Base-by-base conservation (phyloP, 495 filamentous ascomycete genomes). In the Aspergillus wentii region DNA sequence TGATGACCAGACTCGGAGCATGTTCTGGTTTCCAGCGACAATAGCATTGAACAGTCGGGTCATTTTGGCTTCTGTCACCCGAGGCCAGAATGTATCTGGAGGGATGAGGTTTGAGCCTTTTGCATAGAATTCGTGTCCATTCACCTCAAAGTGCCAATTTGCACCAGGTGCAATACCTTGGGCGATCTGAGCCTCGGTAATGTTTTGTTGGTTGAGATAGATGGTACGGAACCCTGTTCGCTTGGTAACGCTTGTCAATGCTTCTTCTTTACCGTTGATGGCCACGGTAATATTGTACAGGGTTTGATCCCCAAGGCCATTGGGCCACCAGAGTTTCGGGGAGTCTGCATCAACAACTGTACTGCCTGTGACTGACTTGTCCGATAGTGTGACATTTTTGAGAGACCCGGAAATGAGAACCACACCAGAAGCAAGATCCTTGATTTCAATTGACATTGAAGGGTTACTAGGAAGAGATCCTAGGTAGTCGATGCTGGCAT, bases 61-160 rank as follows among this genome's bases (percentile, higher is more conserved):
- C 51, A 83, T 75, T 23, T 60, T 68, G 1, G 54, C 53, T 25
- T 68, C 58, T 0, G 78, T 82, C 5, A 82, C 76, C 8, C 78
- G 64, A 1, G 79, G 72, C 80, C 79, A 84, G 52, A 85, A 84
- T 0, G 70, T 66, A 47, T 83, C 80, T 5, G 78, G 76, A 0
- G 80, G 80, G 40, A 85, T 82, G 36, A 83, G 71, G 34, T 83
- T 83, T 19, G 71, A 77, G 11, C 78, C 79, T 41, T 85, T 83
- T 1, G 76, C 79, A 45, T 82, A 85, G 45, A 85, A 82, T 16
- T 79, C 74, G 34, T 77, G 72, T 5, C 80, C 80, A 36, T 85
- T 85, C 28, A 83, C 64, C 49, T 83, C 78, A 41, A 85, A 85
- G 48, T 83, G 78, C 74, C 79, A 85, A 43, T 82, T 78, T 21